Percentiles rank a stretch among this genome's conserved stretches.
These are phyloP conservation scores for Globisporangium echinulatum DNA, from an alignment of 352 stramenopile genomes.

Conservation along the genomic window DNA sequence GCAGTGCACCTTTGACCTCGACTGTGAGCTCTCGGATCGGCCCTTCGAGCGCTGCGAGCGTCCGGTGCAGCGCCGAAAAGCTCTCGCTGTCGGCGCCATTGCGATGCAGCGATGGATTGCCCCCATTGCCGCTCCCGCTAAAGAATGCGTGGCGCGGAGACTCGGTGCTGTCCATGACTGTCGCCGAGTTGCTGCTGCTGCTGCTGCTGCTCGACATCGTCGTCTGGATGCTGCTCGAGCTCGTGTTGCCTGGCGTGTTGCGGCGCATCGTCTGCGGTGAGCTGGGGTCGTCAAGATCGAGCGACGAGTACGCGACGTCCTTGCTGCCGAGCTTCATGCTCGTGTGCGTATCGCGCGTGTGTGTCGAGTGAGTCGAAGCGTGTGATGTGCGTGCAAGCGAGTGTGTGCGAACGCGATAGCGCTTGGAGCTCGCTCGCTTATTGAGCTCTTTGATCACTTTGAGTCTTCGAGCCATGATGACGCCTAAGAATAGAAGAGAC, in stretches of 20 bases:
- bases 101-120: conserved; percentile 13
- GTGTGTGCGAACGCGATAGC: no score
- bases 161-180: conserved; percentile 10
- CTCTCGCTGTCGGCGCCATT: conserved; percentile 35
- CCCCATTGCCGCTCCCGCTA: background rate
- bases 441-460: no score
- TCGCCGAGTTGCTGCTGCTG: conserved; percentile 13
- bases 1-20: conserved; percentile 76
- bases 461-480: no score
- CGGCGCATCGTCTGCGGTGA: conserved; percentile 23
- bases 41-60: conserved; percentile 50
- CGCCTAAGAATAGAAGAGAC: background rate
- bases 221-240: conserved; percentile 40
- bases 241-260: conserved; percentile 19
- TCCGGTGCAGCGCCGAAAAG: conserved; percentile 22
- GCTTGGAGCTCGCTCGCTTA: no score
- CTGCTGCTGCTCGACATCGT: conserved; percentile 10
- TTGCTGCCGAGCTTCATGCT: conserved; percentile 64
- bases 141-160: conserved; percentile 6
- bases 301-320: conserved; percentile 70
- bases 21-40: conserved; percentile 68
- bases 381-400: no score
- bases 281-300: conserved; percentile 63
- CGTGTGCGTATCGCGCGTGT: background rate
- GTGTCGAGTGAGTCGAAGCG: background rate